Evolutionary conservation across 1,284 basidiomycete species (phyloP).

Genomic region (Pholiota adiposa): DNA sequence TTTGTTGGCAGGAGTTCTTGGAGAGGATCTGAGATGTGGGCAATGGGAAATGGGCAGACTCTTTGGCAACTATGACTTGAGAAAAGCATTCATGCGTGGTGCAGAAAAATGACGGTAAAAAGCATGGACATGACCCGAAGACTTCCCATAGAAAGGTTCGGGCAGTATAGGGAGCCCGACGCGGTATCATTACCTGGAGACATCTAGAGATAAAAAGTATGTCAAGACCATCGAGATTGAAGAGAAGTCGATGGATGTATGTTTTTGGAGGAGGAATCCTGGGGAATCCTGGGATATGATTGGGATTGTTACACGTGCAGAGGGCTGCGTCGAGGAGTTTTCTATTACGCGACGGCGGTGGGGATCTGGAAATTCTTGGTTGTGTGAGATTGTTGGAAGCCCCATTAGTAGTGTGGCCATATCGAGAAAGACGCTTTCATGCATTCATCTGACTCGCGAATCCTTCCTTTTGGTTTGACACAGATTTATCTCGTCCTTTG

Average conservation of each 20-base stretch:
- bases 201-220: not conserved
- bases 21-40: not conserved
- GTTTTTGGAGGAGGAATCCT: conserved; percentile 20
- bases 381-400: conserved; percentile 9
- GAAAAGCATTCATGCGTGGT: not conserved
- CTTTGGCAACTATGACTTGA: not conserved
- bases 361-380: conserved; percentile 35
- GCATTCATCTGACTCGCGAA: conserved; percentile 38
- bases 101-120: not conserved
- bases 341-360: conserved; percentile 31
- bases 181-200: not conserved
- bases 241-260: conserved; percentile 18
- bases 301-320: conserved; percentile 18
- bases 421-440: conserved; percentile 34
- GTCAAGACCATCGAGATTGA: conserved; percentile 28
- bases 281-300: conserved; percentile 34
- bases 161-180: not conserved
- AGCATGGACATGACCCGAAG: not conserved
- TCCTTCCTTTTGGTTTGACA: conserved; percentile 35
- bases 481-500: conserved; percentile 34
- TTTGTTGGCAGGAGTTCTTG: not conserved
- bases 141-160: not conserved
- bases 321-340: conserved; percentile 1
- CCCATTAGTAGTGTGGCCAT: conserved; percentile 28
- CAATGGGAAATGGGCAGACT: not conserved